These are phyloP conservation scores for Termitomyces sp. DNA, from an alignment of 768 basidiomycete species.

Conservation along the genomic window DNA sequence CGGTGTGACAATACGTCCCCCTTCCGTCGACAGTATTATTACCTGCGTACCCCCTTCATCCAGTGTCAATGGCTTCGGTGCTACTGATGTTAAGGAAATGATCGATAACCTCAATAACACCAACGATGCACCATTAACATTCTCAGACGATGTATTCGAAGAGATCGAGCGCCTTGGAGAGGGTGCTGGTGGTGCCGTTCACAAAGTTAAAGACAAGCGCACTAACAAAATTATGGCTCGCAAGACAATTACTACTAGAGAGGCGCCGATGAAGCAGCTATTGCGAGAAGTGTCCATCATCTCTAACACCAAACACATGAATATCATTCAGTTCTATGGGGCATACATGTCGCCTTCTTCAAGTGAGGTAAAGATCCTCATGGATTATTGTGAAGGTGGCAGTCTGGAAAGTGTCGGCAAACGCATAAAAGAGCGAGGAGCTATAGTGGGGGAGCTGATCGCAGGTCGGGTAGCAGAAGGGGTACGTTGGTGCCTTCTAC, in stretches of 20 bases:
- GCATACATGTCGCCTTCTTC: slow-evolving; percentile 84
- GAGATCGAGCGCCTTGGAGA: slow-evolving; percentile 81
- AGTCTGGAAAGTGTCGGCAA: slow-evolving; percentile 88
- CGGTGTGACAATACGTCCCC: slow-evolving; percentile 41
- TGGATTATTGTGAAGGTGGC: slow-evolving; percentile 87
- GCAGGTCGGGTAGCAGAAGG: slow-evolving; percentile 92
- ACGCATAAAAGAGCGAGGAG: slow-evolving; percentile 74
- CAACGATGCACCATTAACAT: slow-evolving; percentile 35
- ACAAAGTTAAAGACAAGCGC: slow-evolving; percentile 85
- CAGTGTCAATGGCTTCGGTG: slow-evolving; percentile 23
- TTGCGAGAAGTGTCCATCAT: slow-evolving; percentile 90
- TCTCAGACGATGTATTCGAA: slow-evolving; percentile 71
- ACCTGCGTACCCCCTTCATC: slow-evolving; percentile 26
- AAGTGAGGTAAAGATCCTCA: slow-evolving; percentile 92
- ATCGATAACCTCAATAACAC: slow-evolving; percentile 32
- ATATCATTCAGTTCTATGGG: slow-evolving; percentile 90
- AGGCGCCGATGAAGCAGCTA: slow-evolving; percentile 90
- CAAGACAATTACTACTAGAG: slow-evolving; percentile 89
- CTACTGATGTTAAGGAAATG: slow-evolving; percentile 32
- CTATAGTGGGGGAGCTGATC: slow-evolving; percentile 80
- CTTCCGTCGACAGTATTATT: slow-evolving; percentile 15
- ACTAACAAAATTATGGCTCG: slow-evolving; percentile 83
- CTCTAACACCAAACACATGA: slow-evolving; percentile 74
- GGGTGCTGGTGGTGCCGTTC: slow-evolving; percentile 94
- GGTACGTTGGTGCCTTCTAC: slow-evolving; percentile 37